phyloP scores from a whole-genome alignment of 169 alveolate species.

The Plasmodium berghei region DNA sequence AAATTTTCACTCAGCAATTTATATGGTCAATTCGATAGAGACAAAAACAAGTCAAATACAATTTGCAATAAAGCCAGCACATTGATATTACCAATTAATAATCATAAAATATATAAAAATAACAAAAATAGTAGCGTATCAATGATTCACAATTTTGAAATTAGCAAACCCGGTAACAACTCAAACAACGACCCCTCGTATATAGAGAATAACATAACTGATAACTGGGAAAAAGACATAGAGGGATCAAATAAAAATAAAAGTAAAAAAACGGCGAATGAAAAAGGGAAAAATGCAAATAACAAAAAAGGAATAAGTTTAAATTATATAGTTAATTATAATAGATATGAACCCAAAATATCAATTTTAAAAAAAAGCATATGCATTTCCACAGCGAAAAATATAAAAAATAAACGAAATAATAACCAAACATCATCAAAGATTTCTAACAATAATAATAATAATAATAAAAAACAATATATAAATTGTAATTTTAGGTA shows the following conservation, averaged over 20 bases:
- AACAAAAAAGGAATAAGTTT: conserved; percentile 47
- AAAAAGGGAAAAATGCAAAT: conserved; percentile 25
- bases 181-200: background rate
- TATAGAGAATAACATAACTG: background rate
- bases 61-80: too few species aligned
- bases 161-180: background rate
- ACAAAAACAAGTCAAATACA: too few species aligned
- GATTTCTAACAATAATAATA: conserved; percentile 8
- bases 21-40: too few species aligned
- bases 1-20: too few species aligned
- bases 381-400: conserved; percentile 12
- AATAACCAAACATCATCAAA: too few species aligned
- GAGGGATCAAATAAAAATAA: conserved; percentile 3
- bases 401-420: too few species aligned
- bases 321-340: conserved; percentile 54
- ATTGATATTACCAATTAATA: too few species aligned
- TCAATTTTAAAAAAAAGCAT: conserved; percentile 9
- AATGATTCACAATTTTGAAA: background rate
- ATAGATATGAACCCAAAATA: conserved; percentile 60
- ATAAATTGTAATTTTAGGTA: conserved; percentile 72
- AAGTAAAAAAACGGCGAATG: background rate
- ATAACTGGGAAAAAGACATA: background rate
- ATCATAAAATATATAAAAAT: background rate
- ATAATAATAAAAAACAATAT: conserved; percentile 55
- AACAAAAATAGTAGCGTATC: background rate